Evolutionary conservation across 31 red algal genomes (phyloP).

Genomic region (Bonnemaisonia californica): DNA sequence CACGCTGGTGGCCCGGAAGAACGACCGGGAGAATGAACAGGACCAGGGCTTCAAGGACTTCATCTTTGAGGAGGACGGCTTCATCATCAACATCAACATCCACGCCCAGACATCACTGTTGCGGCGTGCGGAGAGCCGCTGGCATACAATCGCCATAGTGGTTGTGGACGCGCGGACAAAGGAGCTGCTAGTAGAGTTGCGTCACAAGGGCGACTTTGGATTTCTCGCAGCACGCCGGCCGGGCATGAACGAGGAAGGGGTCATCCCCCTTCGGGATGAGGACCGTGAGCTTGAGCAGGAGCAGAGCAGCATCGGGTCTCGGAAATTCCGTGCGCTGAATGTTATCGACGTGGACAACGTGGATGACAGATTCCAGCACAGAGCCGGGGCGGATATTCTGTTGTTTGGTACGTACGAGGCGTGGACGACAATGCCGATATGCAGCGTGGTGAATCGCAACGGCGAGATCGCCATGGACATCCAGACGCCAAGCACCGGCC

Average conservation of each 20-base stretch:
- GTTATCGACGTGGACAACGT: neutral
- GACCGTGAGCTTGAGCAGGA: neutral
- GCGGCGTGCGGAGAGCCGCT: neutral
- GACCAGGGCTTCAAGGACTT: slow-evolving; percentile 16
- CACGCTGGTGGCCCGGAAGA: slow-evolving; percentile 15
- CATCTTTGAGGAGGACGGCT: neutral
- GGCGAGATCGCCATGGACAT: neutral
- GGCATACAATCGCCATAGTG: neutral
- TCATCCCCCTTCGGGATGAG: neutral
- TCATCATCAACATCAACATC: neutral
- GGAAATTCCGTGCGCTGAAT: neutral
- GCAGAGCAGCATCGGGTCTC: neutral
- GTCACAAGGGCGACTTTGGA: neutral
- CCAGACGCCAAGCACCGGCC: neutral
- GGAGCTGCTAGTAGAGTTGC: neutral
- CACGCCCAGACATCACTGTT: slow-evolving; percentile 1
- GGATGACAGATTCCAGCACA: neutral
- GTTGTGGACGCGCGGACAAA: neutral
- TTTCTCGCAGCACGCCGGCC: neutral
- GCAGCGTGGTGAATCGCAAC: neutral
- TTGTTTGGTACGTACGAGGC: neutral
- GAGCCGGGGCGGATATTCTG: neutral
- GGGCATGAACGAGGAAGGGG: neutral
- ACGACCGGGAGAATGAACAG: slow-evolving; percentile 11
- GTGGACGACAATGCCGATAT: neutral